Evolutionary conservation across 2,329 filamentous ascomycete genomes (phyloP), one percentile per base, ranked within the genome.

Genomic region (Pseudogymnoascus sp.): DNA sequence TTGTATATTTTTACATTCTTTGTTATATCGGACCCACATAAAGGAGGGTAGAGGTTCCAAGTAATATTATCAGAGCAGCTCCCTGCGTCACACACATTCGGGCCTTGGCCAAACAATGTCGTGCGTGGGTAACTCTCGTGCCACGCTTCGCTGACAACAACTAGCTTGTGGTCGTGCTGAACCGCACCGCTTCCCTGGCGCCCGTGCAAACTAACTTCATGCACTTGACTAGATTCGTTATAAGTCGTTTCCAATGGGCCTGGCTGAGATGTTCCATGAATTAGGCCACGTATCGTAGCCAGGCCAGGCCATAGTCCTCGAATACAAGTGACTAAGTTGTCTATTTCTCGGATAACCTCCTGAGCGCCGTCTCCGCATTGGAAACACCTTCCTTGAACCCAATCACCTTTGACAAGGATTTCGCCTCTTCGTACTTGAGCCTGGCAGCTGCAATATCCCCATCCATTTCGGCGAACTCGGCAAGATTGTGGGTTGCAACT

Each of bases 401-500:
- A 50, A 86, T 72, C 67, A 77, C 79, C 67, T 77, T 78, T 65
- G 84, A 82, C 73, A 93, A 73, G 18, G 80, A 80, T 62, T 84
- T 81, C 8, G 89, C 88, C 72, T 95, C 84, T 62, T 81, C 77
- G 71, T 90, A 96, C 71, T 83, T 83, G 68, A 79, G 80, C 69
- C 81, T 81, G 1, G 93, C 92, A 67, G 89, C 81, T 3, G 78
- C 77, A 1, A 79, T 70, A 69, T 89, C 82, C 1, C 88, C 87
- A 65, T 86, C 76, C 82, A 94, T 87, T 67, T 89, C 85, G 0
- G 90, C 88, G 68, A 97, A 87, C 69, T 95, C 90, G 23, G 87
- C 93, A 62, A 96, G 82, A 72, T 95, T 96, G 74, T 91, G 89
- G n/a, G 90, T 85, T 6, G 92, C 89, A 5, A 88, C 89, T 2